phyloP scores from a whole-genome alignment of 2,329 filamentous ascomycete species.

The Xylaria sp. region DNA sequence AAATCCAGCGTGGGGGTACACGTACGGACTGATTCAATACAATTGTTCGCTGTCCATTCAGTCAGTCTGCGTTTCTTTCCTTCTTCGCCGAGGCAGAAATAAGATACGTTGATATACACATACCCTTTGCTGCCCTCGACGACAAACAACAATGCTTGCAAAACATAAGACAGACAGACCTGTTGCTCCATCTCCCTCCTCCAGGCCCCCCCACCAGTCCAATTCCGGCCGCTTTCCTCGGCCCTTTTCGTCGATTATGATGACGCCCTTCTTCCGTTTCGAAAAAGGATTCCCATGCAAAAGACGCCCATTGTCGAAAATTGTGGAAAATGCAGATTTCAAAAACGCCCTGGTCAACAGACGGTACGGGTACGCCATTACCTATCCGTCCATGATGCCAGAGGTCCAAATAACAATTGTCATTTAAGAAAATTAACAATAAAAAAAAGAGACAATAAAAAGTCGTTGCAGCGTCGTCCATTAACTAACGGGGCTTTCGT shows the following conservation, averaged over 20 bases:
- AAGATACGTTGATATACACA: constrained; percentile 23
- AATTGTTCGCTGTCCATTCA: constrained; percentile 20
- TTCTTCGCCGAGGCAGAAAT: constrained; percentile 1
- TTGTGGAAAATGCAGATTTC: constrained; percentile 38
- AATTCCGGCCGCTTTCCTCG: neutral
- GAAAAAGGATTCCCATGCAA: constrained; percentile 32
- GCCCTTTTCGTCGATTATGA: constrained; percentile 20
- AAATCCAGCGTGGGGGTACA: constrained; percentile 35
- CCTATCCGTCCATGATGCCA: constrained; percentile 30
- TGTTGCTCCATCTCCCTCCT: constrained; percentile 5
- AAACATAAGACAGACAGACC: neutral
- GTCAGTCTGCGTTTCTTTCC: constrained; percentile 2
- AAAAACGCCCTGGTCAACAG: constrained; percentile 30
- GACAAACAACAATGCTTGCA: constrained; percentile 4
- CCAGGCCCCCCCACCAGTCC: neutral
- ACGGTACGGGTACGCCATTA: constrained; percentile 31
- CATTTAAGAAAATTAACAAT: constrained; percentile 24
- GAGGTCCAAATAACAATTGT: constrained; percentile 35
- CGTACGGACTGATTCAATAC: constrained; percentile 33
- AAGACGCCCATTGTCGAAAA: constrained; percentile 32
- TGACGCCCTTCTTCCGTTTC: constrained; percentile 15
- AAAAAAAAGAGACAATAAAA: constrained; percentile 9
- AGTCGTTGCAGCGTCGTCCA: constrained; percentile 46
- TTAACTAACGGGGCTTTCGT: constrained; percentile 28
- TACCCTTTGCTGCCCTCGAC: constrained; percentile 18